Evolutionary conservation across 2,329 filamentous ascomycete species (phyloP), one percentile per base, ranked within the genome.

Genomic region (Alternaria arbusti): DNA sequence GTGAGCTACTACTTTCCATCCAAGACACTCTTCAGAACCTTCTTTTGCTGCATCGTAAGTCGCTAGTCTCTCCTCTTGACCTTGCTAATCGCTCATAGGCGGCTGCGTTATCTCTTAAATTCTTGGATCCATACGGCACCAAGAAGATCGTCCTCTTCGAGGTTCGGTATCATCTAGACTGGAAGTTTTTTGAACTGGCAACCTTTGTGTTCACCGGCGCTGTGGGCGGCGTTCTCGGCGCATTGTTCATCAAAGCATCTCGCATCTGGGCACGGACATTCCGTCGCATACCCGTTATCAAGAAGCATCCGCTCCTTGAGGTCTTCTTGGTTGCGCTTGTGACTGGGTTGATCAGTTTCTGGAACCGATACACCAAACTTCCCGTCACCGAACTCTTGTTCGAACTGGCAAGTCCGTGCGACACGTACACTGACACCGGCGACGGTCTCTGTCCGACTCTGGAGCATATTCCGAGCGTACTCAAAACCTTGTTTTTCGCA

Each of bases 1-100:
- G 94, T 98, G 66, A 90, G 92, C 70, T 98, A 98, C 80, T 98
- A 98, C 80, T 98, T 98, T 78, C 95, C 96, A 0, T 93, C 95
- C 6, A 98, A 99, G 82, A 98, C 95, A 0, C 86, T 99, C 9
- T 99, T 99, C 83, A 86, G 96, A 57, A 98, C 96, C 0, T 99
- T 99, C 80, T 98, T 98, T 81, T 98, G 95, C 83, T 98, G 95
- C 80, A 98, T 98, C 72, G 90, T 91, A 78, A 77, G 82, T 56
- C 13, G 13, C 46, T 43, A 44, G 3, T 4, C 6, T 7, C 26
- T 63, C 51, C 61, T 49, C 45, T 25, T 9, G 46, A 20, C 30
- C 17, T 45, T 9, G 40, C 69, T 76, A 59, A 76, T 49, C 0
- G 4, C 25, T 9, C 3, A 5, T 50, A 82, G 79, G 86, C 84